Base-by-base conservation (phyloP, 2,329 filamentous ascomycete species). In the Geosmithia putterillii region DNA sequence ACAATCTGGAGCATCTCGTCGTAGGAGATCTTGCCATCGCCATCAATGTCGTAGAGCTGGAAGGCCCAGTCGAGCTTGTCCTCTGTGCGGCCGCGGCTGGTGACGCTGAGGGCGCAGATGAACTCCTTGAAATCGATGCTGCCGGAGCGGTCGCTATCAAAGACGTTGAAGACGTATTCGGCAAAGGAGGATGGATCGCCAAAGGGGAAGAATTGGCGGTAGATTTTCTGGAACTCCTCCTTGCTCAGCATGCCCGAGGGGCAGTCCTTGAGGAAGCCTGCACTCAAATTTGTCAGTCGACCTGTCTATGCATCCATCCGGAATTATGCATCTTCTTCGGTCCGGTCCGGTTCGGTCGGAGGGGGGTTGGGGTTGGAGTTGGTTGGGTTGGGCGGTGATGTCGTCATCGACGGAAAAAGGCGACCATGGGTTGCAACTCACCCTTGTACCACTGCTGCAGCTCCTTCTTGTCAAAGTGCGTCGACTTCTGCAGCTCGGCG, bases 401-500 rank as follows among this genome's bases (percentile, higher is more conserved):
- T n/a, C n/a, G n/a, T n/a, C n/a, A n/a, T n/a, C 32, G 22, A 19
- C 18, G 9, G 28, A n/a, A 21, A 14, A 35, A 39, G n/a, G n/a
- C n/a, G n/a, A n/a, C n/a, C n/a, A n/a, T n/a, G n/a, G n/a, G 40
- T 25, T 41, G 32, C 41, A 37, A 32, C 79, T 50, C 65, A 95
- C 92, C 92, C 76, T 96, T 96, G 69, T 98, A 96, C 92, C 92
- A 98, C 80, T 96, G 90, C 64, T 98, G 92, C 61, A 98, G 67
- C 67, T 98, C 92, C 73, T 96, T 96, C 81, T 95, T 95, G 67
- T 98, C 92, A 60, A 98, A 98, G 66, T 96, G 88, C 50, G 92
- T 98, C 47, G 88, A 88, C 71, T 87, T 92, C 63, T 96, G 89
- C 53, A 98, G 80, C 66, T 98, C 92, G 52, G 77, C 79, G 59